Conservation (phyloP, 352 stramenopile genomes). For the Globisporangium camurandrum region DNA sequence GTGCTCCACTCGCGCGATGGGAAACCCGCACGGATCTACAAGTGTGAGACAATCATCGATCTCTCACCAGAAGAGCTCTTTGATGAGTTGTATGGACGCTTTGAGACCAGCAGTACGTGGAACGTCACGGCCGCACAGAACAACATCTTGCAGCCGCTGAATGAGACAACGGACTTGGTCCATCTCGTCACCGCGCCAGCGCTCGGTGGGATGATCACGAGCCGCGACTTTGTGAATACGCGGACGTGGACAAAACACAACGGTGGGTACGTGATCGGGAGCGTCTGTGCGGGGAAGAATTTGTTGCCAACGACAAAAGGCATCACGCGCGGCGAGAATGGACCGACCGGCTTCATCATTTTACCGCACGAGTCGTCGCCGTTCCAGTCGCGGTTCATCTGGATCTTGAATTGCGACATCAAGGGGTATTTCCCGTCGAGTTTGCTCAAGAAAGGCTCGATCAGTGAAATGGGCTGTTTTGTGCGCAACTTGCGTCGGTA, state of each 20-base stretch:
- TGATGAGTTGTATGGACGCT: conserved; percentile 66
- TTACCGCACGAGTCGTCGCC: conserved; percentile 61
- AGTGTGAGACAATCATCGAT: conserved; percentile 60
- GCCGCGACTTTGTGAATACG: conserved; percentile 76
- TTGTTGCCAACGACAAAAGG: conserved; percentile 61
- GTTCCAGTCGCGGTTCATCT: conserved; percentile 74
- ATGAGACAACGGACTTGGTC: conserved; percentile 64
- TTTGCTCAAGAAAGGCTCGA: conserved; percentile 71
- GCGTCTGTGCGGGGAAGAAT: conserved; percentile 58
- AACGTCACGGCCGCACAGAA: conserved; percentile 75
- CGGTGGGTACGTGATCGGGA: conserved; percentile 64
- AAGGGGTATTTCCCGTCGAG: conserved; percentile 79
- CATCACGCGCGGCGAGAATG: conserved; percentile 72
- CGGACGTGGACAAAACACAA: conserved; percentile 66
- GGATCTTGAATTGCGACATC: conserved; percentile 82
- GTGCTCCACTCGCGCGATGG: conserved; percentile 58
- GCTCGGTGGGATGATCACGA: conserved; percentile 68
- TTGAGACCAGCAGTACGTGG: conserved; percentile 66
- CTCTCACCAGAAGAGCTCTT: conserved; percentile 73
- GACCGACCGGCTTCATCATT: conserved; percentile 66
- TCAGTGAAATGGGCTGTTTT: conserved; percentile 74
- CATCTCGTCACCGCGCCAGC: conserved; percentile 60
- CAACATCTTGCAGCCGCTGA: conserved; percentile 60
- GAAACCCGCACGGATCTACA: conserved; percentile 69
- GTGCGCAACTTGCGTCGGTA: conserved; percentile 72